phyloP scores from a whole-genome alignment of 345 rosid species.

The Luvunga scandens region DNA sequence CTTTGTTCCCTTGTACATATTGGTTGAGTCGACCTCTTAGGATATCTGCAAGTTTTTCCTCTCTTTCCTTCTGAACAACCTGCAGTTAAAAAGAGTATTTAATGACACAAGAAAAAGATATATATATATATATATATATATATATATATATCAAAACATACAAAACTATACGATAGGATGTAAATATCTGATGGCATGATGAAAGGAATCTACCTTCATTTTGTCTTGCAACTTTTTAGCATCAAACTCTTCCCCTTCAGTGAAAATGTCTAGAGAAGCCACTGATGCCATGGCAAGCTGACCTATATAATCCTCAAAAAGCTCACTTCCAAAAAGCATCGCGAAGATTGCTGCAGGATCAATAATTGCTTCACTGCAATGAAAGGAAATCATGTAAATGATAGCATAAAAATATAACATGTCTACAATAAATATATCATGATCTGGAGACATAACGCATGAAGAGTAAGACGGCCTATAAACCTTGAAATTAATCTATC shows the following conservation, averaged over 20 bases:
- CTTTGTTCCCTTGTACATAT: constrained; percentile 72
- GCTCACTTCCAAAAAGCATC: constrained; percentile 98
- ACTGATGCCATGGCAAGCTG: constrained; percentile 99
- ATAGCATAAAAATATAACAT: constrained; percentile 11
- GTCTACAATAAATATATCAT: constrained; percentile 7
- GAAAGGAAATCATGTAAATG: constrained; percentile 13
- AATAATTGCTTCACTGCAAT: constrained; percentile 78
- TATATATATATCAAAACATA: neutral
- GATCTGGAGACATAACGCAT: neutral
- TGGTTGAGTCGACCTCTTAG: constrained; percentile 72
- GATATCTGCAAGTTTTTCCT: constrained; percentile 77
- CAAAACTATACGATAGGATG: neutral
- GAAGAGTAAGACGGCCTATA: neutral
- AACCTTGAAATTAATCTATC: neutral
- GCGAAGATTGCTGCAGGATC: constrained; percentile 97
- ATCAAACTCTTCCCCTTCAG: constrained; percentile 84
- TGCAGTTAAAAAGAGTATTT: constrained; percentile 26
- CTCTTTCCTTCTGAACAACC: constrained; percentile 97
- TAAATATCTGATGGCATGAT: neutral
- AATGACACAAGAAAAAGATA: neutral
- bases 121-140: neutral
- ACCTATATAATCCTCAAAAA: constrained; percentile 92
- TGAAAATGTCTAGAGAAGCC: constrained; percentile 90
- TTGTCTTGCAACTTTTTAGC: constrained; percentile 83
- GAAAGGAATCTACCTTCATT: constrained; percentile 59